Conservation (phyloP, 306 rosid species). For the Corylus avellana region DNA sequence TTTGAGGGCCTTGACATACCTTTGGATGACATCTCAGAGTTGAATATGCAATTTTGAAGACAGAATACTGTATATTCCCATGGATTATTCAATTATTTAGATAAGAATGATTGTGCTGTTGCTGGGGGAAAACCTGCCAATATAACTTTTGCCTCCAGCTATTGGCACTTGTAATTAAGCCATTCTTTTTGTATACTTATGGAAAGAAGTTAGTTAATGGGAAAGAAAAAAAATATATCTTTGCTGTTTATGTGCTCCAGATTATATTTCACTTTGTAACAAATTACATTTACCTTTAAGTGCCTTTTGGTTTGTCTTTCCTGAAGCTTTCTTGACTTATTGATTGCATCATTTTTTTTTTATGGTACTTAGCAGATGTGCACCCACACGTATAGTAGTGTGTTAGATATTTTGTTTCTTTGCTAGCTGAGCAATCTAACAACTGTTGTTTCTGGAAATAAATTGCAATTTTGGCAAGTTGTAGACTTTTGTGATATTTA, state of each 20-base stretch:
- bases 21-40: constrained; percentile 82
- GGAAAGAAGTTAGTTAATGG: constrained; percentile 40
- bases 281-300: constrained; percentile 22
- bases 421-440: background rate
- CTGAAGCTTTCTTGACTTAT: background rate
- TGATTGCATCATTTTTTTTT: constrained; percentile 7
- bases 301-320: constrained; percentile 29
- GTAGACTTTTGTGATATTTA: background rate
- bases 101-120: constrained; percentile 34
- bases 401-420: background rate
- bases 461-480: background rate
- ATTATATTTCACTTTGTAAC: constrained; percentile 31
- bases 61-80: constrained; percentile 42
- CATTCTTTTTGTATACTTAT: constrained; percentile 63
- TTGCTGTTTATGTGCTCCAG: constrained; percentile 41
- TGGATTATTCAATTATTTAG: constrained; percentile 39
- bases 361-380: background rate
- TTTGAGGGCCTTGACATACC: constrained; percentile 72
- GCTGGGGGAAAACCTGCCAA: constrained; percentile 54
- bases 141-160: constrained; percentile 58
- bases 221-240: constrained; percentile 21
- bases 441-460: background rate
- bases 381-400: background rate
- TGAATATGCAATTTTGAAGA: constrained; percentile 58
- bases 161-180: constrained; percentile 69